phyloP scores from a whole-genome alignment of 225 moss, liverwort and hornwort species.

The Ulota crispa region DNA sequence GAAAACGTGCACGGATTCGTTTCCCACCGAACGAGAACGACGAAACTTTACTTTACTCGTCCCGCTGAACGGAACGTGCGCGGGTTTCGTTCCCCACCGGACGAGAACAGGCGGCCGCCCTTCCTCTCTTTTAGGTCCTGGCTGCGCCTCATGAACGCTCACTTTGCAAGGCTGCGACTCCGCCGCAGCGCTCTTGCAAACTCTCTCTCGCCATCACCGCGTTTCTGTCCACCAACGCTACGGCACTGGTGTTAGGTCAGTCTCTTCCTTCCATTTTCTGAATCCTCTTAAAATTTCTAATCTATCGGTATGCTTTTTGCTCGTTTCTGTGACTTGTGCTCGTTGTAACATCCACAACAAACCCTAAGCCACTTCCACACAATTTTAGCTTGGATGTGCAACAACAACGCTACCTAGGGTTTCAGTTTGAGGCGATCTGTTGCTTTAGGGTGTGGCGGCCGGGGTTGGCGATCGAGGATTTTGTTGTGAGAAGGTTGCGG shows the following conservation, averaged over 20 bases:
- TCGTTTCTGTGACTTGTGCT: neutral
- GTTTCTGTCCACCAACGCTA: neutral
- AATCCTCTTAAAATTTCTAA: neutral
- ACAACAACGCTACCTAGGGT: neutral
- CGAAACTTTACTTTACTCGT: neutral
- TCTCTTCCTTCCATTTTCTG: neutral
- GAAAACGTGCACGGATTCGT: no score
- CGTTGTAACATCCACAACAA: neutral
- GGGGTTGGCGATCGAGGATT: neutral
- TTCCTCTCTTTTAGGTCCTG: constrained; percentile 5
- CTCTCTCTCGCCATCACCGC: neutral
- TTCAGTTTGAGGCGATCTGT: neutral
- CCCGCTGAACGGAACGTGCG: no score
- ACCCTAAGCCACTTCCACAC: neutral
- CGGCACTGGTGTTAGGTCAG: constrained; percentile 22
- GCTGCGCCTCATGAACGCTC: neutral
- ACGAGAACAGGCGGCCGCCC: constrained; percentile 18
- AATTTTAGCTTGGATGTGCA: neutral
- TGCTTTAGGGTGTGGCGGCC: neutral
- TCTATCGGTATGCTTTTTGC: neutral
- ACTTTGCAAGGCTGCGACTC: constrained; percentile 30
- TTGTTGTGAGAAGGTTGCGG: neutral
- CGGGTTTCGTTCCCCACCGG: neutral
- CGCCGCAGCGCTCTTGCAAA: constrained; percentile 26
- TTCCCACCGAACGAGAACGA: no score